These are phyloP conservation scores for Ananas comosus DNA, from an alignment of 176 grass and related monocot genomes.

Conservation along the genomic window DNA sequence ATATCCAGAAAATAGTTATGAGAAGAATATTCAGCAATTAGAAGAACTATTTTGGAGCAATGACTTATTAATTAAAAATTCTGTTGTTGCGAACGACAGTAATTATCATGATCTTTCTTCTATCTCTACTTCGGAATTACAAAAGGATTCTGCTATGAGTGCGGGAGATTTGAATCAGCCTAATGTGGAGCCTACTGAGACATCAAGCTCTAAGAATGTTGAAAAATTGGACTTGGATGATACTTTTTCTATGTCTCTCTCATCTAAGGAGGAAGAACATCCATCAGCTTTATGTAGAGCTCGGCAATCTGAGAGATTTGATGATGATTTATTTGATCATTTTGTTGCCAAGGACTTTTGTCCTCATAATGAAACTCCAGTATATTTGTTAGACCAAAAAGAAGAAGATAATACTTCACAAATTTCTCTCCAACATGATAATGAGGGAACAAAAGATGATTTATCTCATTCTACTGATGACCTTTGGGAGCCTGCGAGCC, in stretches of 20 bases:
- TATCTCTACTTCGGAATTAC: constrained; percentile 14
- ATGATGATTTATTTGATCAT: constrained; percentile 34
- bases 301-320: constrained; percentile 11
- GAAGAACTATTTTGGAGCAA: constrained; percentile 10
- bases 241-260: not conserved
- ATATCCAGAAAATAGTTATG: constrained; percentile 28
- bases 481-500: constrained; percentile 57
- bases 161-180: constrained; percentile 13
- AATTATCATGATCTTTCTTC: constrained; percentile 20
- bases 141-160: constrained; percentile 19
- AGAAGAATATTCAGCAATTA: constrained; percentile 14
- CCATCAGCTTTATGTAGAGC: constrained; percentile 19
- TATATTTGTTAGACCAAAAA: constrained; percentile 24
- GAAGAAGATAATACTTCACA: constrained; percentile 41
- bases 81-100: constrained; percentile 4
- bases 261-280: constrained; percentile 14
- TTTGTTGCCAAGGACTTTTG: constrained; percentile 24
- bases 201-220: constrained; percentile 18
- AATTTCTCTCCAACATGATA: constrained; percentile 29
- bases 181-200: constrained; percentile 23
- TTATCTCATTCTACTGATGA: constrained; percentile 32
- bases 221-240: not conserved
- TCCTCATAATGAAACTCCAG: constrained; percentile 12
- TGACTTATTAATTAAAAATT: constrained; percentile 22
- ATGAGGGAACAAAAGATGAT: constrained; percentile 24